Base-by-base conservation (phyloP, 1,139 yeast species). In the Taphrina communis region DNA sequence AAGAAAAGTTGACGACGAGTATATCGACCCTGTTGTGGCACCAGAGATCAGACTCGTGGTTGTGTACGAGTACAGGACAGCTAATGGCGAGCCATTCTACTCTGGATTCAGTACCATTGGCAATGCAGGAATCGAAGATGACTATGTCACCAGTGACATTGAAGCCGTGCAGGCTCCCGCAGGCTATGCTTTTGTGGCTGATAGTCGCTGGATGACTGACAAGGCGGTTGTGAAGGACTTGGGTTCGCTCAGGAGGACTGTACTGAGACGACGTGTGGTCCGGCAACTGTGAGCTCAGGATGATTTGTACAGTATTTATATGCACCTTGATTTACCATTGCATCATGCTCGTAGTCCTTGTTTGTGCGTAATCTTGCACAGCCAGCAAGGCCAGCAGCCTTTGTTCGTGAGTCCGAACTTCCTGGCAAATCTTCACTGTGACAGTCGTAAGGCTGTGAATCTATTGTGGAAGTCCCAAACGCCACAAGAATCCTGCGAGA, bases 71-170 rank as follows among this genome's bases (percentile, higher is more conserved):
- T 63, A 63, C 44, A 51, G 67, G 25, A 41, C 44, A 12, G 35
- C 56, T 8, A 38, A 36, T 19, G 61, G 59, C 19, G 67, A 63
- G n/a, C 42, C 61, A 6, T 53, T 63, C 46, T 63, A 63, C 48
- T 63, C 67, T 44, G 67, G 67, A n/a, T 63, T 63, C 46, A 55
- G 61, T 42, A 63, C 67, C 14, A 63, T 63, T 21, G 67, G 67
- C 46, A 63, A 63, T 21, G 67, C 67, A 8, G 67, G 67, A 21
- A 35, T 52, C 12, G 67, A 63, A 41, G 67, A 63, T 41, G 67
- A 56, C 8, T 63, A 44, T 38, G 59, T 57, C 25, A 63, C 67
- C 9, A 56, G 52, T 42, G 55, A 63, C 21, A 36, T 63, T 21
- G 67, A 63, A 36, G 56, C 42, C 9, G 67, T 63, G 4, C 67